Evolutionary conservation across 257 asterid species (phyloP), one percentile per base, ranked within the genome.

Genomic region (Parsonsia alboflavescens): DNA sequence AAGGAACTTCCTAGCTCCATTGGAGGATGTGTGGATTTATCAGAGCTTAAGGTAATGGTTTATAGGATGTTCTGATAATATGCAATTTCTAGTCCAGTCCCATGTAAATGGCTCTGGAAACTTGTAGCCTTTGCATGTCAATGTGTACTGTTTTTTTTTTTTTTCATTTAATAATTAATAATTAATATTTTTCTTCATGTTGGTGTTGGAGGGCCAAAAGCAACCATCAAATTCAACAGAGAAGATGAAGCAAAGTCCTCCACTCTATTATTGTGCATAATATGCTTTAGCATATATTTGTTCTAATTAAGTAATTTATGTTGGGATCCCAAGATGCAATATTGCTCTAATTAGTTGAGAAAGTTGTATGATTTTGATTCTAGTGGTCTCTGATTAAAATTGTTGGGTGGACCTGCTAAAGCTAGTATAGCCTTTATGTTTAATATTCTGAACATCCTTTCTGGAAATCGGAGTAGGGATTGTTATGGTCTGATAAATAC

Each of bases 11-110:
- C 99, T 9, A 79, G 75, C 80, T 85, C 98, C 77, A 85, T 94
- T 63, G 96, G 98, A 70, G 85, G 78, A 57, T 94, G 98, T 74
- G 48, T 78, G 58, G 86, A 83, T 82, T 75, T 94, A 59, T 62
- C 98, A 72, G 97, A 94, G 42, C 79, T 94, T 81, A 94, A 94
- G 99, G 99, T 90, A 81, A 74, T 57, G 69, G 1, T 13, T 64
- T 44, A 33, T 54, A 41, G 28, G 22, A 45, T 68, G 28, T 28
- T 7, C 17, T 39, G 12, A 22, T 15, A 76, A 59, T 28, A 22
- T 17, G 56, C 41, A 36, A 24, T 41, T 52, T 64, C n/a, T 30
- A n/a, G 21, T 21, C 1, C 48, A 42, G 30, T 30, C 30, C 65
- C 26, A 28, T 54, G 12, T 46, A n/a, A 13, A 45, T 75, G 3